Base-by-base conservation (phyloP, 139 green algal genomes). In the Coelastrella sp. region DNA sequence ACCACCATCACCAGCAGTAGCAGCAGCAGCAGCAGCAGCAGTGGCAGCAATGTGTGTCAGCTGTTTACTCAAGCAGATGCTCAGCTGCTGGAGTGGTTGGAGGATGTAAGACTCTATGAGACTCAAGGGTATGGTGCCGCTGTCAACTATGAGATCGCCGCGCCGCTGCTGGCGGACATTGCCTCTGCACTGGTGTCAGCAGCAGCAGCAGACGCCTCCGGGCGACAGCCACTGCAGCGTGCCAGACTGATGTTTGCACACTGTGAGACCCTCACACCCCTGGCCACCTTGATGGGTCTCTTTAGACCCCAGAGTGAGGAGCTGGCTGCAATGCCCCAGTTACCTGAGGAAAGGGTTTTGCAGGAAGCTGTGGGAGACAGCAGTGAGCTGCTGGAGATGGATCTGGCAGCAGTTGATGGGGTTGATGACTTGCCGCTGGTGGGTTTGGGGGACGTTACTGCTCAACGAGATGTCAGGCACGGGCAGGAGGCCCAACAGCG, bases 21-120 rank as follows among this genome's bases (percentile, higher is more conserved):
- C 82, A 88, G n/a, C 14, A 56, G 35, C 65, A 80, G 66, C 58
- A 57, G 49, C 82, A 92, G 61, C 63, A 82, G 27, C 82, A 92
- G 61, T 12, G 72, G 27, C 82, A 90, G 87, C 78, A 49, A 20
- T 57, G 89, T 75, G 5, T 91, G 89, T 59, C 25, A 61, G 17
- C 6, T 79, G 25, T 89, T 85, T 24, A 86, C 58, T 58, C 58
- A 20, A 12, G 27, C 15, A 9, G 75, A 93, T 24, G 89, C 89
- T 6, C 7, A 59, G 78, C 17, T 93, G 78, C 35, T 96, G 66
- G 94, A 96, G 89, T 96, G 93, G 93, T 24, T 96, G 58, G 94
- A 96, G 24, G 94, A 96, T 87, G 91, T 95, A 57, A 57, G 90
- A 72, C 85, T 95, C 22, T 75, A 93, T 84, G 92, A 94, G 76